Evolutionary conservation across 805 yeast genomes (phyloP), one percentile per base, ranked within the genome.

Genomic region (Sugiyamaella valdiviana): DNA sequence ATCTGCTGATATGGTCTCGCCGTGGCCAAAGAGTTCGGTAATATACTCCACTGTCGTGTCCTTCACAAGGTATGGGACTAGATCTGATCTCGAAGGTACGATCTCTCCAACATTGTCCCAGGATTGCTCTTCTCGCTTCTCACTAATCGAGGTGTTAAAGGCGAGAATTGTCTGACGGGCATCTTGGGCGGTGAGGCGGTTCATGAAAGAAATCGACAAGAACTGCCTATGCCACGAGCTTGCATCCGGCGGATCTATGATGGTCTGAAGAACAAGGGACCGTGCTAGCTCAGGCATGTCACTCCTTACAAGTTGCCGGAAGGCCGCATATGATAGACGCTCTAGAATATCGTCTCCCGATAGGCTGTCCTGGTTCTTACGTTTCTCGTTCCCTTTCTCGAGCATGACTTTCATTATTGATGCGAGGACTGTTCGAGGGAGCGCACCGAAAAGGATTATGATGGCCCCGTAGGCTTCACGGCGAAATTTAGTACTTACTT

Each of bases 191-290:
- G 21, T 16, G 24, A 39, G 21, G 7, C 16, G 24, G 3, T 39
- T 39, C 21, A 39, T 16, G n/a, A 39, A 20, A 6, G 20, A 20
- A 7, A 19, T 16, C n/a, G 42, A 39, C 15, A 39, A 15, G n/a
- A 39, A 5, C 23, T 39, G 24, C 42, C 42, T 6, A 19, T 39
- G 42, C 42, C 42, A 39, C n/a, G 42, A 39, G 22, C 42, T 39
- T 39, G 42, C 42, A 9, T 39, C 42, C 9, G 42, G 42, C n/a
- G 24, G 7, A 16, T 39, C 42, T 39, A 39, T 9, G 3, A 39
- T 39, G 15, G n/a, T 23, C 3, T 39, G 42, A 16, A 39, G 42
- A 5, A 19, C 24, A 3, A 39, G 23, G 10, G 20, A n/a, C n/a
- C n/a, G 42, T n/a, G n/a, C 42, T 5, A 39, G 42, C 6, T 39